Base-by-base conservation (phyloP, 805 yeast genomes). In the Blastobotrys muscicola region DNA sequence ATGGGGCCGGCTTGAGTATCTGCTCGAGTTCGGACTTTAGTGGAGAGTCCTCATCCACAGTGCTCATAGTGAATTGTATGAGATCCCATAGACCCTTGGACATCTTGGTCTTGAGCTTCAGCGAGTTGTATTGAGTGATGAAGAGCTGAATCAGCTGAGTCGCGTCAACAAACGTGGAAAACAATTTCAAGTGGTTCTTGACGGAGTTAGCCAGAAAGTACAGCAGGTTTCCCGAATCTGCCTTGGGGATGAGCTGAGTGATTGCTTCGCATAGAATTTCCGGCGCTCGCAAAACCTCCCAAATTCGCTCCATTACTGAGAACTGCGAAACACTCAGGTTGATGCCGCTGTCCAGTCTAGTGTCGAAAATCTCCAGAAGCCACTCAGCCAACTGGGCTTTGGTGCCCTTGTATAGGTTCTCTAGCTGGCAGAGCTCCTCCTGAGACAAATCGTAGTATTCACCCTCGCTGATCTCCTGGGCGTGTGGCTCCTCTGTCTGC, bases 171-270 rank as follows among this genome's bases (percentile, higher is more conserved):
- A 55, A 33, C 2, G 55, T 49, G 2, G 52, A 45, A 38, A 54
- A 54, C 11, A 43, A 42, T 11, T 36, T 43, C 34, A 45, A 39
- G 33, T 54, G 46, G 36, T 50, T 41, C 12, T 45, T 39, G 10
- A 51, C 36, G 3, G 46, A 37, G 42, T 42, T 56, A 41, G 60
- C 57, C 34, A 72, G 67, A 48, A 71, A 71, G 41, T 63, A 66
- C 33, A 64, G 61, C 1, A 79, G 69, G 45, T 73, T 74, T 48
- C 70, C 71, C 41, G 79, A 59, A 10, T 78, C 72, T 60, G 72
- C 71, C 41, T 73, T 72, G 33, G 77, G 73, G 50, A 80, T 82
- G 45, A 70, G 70, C 50, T 74, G 71, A 61, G 65, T 68, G 15
- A 67, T 58, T 8, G 49, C 43, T 23, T 50, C 51, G 23, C 54